Conservation (phyloP, 148 eudicot species). For the Vaccinium corymbosum region DNA sequence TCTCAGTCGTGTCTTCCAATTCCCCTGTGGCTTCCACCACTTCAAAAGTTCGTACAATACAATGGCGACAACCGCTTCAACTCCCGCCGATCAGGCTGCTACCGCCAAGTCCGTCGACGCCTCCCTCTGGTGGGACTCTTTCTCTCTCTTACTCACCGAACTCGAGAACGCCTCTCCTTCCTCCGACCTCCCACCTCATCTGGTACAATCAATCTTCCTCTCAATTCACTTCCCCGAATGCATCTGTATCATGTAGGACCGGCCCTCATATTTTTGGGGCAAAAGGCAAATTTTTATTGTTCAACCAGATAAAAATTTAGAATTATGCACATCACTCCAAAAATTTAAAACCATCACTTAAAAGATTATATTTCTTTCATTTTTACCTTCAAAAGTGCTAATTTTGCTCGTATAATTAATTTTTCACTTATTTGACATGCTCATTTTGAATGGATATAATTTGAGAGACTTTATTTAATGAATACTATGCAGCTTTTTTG, state of each 20-base stretch:
- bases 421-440: no score
- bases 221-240: background rate
- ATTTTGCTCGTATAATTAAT: no score
- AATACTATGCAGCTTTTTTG: no score
- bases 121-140: slow-evolving; percentile 92
- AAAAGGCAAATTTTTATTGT: no score
- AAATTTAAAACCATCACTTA: no score
- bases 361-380: no score
- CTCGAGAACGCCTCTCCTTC: slow-evolving; percentile 68
- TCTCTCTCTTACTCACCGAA: slow-evolving; percentile 59
- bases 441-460: no score
- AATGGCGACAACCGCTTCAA: slow-evolving; percentile 33
- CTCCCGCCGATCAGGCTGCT: slow-evolving; percentile 26
- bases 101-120: slow-evolving; percentile 50
- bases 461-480: no score
- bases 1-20: background rate
- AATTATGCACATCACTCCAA: no score
- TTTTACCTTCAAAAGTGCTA: no score
- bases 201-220: slow-evolving; percentile 38
- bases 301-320: no score
- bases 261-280: no score
- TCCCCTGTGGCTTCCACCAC: background rate
- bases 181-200: slow-evolving; percentile 45
- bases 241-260: background rate
- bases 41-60: slow-evolving; percentile 12